These are phyloP conservation scores for Globisporangium nagaii DNA, from an alignment of 352 stramenopile genomes.

Conservation along the genomic window DNA sequence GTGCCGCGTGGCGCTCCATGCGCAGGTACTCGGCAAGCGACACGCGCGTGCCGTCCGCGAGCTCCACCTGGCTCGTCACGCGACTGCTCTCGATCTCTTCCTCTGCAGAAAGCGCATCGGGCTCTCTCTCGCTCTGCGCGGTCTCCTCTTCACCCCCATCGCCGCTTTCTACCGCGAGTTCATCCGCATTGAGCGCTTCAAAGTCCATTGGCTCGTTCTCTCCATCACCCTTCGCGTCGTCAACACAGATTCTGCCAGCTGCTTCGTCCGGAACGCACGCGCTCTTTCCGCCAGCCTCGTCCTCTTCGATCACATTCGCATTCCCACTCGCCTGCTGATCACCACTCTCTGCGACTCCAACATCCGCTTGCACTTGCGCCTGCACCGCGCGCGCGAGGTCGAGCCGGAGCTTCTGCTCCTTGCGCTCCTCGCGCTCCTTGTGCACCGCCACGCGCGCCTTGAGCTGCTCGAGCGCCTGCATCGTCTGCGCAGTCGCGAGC, in stretches of 20 bases:
- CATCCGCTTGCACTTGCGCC: background rate
- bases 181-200: constrained; percentile 23
- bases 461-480: constrained; percentile 35
- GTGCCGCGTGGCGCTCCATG: constrained; percentile 23
- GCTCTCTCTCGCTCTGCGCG: constrained; percentile 14
- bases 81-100: constrained; percentile 25
- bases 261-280: constrained; percentile 8
- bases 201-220: constrained; percentile 13
- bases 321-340: background rate
- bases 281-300: background rate
- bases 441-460: constrained; percentile 54
- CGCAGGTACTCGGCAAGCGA: constrained; percentile 61
- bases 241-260: constrained; percentile 6
- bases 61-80: constrained; percentile 47
- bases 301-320: background rate
- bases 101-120: constrained; percentile 6
- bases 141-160: constrained; percentile 15
- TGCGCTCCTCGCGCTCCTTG: constrained; percentile 61
- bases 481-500: constrained; percentile 22
- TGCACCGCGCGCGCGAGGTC: constrained; percentile 44
- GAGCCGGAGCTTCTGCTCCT: constrained; percentile 48
- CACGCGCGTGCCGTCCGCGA: constrained; percentile 52
- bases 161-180: constrained; percentile 10
- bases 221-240: background rate
- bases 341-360: background rate